phyloP scores from a whole-genome alignment of 345 rosid species.

The Citrus mangshanensis region DNA sequence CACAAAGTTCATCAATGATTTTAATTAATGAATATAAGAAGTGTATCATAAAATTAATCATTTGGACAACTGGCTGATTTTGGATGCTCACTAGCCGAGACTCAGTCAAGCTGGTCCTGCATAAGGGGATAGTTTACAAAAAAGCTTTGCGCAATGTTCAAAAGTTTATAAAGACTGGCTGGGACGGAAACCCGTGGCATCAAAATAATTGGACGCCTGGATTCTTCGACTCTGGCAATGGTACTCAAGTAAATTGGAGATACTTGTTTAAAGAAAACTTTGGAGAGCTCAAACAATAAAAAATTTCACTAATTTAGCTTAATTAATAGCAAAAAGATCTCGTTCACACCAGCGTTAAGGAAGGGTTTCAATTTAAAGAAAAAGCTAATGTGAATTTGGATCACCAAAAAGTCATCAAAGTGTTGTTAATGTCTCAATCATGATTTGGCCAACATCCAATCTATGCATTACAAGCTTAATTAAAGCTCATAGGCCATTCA shows the following conservation, averaged over 20 bases:
- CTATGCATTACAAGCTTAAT: neutral
- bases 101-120: constrained; percentile 20
- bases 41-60: too few relatives aligned
- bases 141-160: constrained; percentile 5
- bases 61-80: constrained; percentile 5
- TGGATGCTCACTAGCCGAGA: constrained; percentile 1
- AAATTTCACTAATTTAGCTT: too few relatives aligned
- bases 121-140: neutral
- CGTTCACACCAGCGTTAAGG: neutral
- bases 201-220: neutral
- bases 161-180: constrained; percentile 5
- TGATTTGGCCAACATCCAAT: neutral
- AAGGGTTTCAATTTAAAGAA: neutral
- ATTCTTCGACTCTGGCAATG: neutral
- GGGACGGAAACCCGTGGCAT: constrained; percentile 2
- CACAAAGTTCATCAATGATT: neutral
- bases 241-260: neutral
- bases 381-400: neutral
- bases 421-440: constrained; percentile 4
- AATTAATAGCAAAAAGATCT: neutral
- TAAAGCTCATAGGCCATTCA: neutral
- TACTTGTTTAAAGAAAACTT: neutral
- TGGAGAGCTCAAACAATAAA: neutral
- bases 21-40: neutral
- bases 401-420: neutral